Evolutionary conservation across 2,329 filamentous ascomycete genomes (phyloP), one percentile per base, ranked within the genome.

Genomic region (Cercospora sojina): DNA sequence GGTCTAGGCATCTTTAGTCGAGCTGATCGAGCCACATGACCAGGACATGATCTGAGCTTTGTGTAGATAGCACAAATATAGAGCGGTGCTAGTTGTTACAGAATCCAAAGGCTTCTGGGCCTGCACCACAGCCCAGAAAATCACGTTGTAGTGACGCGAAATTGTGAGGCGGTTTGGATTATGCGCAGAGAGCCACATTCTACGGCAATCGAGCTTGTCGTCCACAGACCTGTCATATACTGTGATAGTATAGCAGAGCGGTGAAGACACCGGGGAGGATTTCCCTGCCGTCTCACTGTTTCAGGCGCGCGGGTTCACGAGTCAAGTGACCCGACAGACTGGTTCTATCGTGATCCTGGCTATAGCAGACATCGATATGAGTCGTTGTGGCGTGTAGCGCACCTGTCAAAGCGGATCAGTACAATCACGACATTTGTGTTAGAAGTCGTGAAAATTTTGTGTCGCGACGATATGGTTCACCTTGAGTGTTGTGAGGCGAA

Each of bases 61-160:
- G 61, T 59, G 64, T 59, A 56, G 53, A 38, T 49, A 51, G 43
- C 47, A 49, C 35, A 29, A 59, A 64, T 60, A 69, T 67, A 67
- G 64, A 60, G 35, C 38, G 57, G 41, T 43, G 61, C 60, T 43
- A 35, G 56, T 41, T 49, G 35, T 62, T 27, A 18, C 35, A 64
- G 62, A 49, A 57, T 35, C 38, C 41, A 35, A 62, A 29, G 59
- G 29, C 43, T 20, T 23, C 43, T 55, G 31, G 23, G 20, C 20
- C 13, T 3, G 47, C 20, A 16, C 23, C 20, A 27, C 13, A 29
- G 47, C 10, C 5, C 12, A 51, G 47, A 51, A 23, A 8, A 23
- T 51, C 47, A 51, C 47, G 20, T 29, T 13, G 9, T 3, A 16
- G 23, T 10, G 47, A 25, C 10, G 13, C 47, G 20, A 23, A 51